Evolutionary conservation across 768 basidiomycete genomes (phyloP).

Genomic region (Mycena galericulata): DNA sequence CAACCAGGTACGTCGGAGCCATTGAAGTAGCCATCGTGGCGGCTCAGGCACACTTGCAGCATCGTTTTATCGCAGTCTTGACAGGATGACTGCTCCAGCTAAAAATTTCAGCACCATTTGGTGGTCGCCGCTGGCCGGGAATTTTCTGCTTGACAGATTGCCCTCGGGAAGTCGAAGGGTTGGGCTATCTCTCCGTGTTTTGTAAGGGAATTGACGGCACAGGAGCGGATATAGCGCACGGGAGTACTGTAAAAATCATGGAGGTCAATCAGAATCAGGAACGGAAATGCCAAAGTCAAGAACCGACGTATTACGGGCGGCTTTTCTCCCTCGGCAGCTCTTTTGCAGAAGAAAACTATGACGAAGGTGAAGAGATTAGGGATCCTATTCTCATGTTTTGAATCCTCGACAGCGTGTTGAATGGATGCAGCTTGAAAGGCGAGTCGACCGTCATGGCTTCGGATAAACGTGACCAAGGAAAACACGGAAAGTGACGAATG

Average conservation of each 20-base stretch:
- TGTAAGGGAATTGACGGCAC: not conserved
- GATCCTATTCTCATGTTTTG: no score
- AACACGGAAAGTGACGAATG: no score
- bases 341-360: no score
- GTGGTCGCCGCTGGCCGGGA: conserved; percentile 3
- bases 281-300: not conserved
- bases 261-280: not conserved
- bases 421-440: no score
- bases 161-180: conserved; percentile 29
- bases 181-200: not conserved
- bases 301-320: not conserved
- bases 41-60: conserved; percentile 27
- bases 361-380: no score
- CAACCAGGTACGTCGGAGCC: conserved; percentile 26
- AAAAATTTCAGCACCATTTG: not conserved
- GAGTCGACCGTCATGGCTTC: no score
- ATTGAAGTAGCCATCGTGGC: conserved; percentile 18
- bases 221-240: not conserved
- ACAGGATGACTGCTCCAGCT: conserved; percentile 27
- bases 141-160: conserved; percentile 32
- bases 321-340: no score
- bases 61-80: conserved; percentile 17
- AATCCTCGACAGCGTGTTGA: no score
- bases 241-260: not conserved
- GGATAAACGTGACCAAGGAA: no score